Conservation (phyloP, 192 early-diverging fungal genomes). For the Coemansia sp. region DNA sequence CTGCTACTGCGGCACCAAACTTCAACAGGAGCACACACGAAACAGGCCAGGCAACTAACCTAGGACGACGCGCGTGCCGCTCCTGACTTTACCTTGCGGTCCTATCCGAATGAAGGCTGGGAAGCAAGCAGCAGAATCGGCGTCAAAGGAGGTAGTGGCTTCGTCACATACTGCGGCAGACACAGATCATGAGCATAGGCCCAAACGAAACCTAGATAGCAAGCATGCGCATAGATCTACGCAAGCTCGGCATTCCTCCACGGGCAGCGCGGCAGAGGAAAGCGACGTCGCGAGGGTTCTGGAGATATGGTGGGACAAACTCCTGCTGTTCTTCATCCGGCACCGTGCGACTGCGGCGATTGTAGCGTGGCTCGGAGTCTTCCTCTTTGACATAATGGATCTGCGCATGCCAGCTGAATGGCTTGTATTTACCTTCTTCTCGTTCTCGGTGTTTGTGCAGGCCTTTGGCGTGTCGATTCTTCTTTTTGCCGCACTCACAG, state of each 20-base stretch:
- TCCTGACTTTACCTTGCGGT: neutral
- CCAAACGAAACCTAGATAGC: neutral
- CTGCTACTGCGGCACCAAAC: neutral
- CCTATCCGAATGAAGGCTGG: constrained; percentile 24
- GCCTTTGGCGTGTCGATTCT: constrained; percentile 51
- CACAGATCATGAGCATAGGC: neutral
- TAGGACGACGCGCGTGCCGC: neutral
- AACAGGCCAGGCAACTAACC: neutral
- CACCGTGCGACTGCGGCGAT: constrained; percentile 44
- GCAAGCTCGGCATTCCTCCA: neutral
- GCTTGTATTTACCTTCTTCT: constrained; percentile 53
- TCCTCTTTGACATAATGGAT: constrained; percentile 36
- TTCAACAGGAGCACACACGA: neutral
- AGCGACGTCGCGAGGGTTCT: constrained; percentile 18
- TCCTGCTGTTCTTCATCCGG: constrained; percentile 35
- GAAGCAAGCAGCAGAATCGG: constrained; percentile 22
- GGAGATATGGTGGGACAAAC: constrained; percentile 33
- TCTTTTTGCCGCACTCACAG: constrained; percentile 40
- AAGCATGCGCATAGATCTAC: neutral
- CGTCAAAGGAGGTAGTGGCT: constrained; percentile 2
- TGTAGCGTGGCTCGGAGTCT: constrained; percentile 36
- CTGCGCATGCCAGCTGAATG: constrained; percentile 49
- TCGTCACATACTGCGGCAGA: neutral
- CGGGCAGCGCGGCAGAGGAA: constrained; percentile 7
- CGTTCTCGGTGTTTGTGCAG: constrained; percentile 54